A percentile compares a stretch with the other conserved stretches of the same genome.
Evolutionary conservation across 2,329 filamentous ascomycete genomes (phyloP).

Genomic region (Fusarium anguioides): DNA sequence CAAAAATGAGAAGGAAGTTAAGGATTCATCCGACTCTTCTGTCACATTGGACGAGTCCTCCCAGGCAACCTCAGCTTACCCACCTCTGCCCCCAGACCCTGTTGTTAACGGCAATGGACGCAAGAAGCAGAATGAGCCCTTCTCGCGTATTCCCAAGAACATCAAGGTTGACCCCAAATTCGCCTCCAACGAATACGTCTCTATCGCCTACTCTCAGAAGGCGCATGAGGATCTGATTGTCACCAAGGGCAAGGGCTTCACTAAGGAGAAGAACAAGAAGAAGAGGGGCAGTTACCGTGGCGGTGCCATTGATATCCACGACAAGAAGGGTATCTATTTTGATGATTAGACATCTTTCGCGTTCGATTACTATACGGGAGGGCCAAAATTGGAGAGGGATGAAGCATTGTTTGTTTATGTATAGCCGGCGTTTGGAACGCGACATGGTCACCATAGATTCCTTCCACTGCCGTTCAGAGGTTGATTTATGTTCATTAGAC

Average conservation of each 20-base stretch:
- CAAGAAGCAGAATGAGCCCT: slow-evolving; percentile 73
- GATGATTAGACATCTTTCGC: slow-evolving; percentile 71
- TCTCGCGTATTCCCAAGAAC: slow-evolving; percentile 79
- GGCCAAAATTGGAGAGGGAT: slow-evolving; percentile 1
- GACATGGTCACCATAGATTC: slow-evolving; percentile 35
- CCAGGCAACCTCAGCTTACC: slow-evolving; percentile 51
- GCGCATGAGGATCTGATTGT: slow-evolving; percentile 90
- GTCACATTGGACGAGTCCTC: slow-evolving; percentile 65
- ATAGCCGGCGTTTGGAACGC: slow-evolving; percentile 45
- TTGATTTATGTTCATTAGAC: slow-evolving; percentile 1
- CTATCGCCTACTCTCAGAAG: slow-evolving; percentile 88
- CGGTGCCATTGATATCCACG: slow-evolving; percentile 83
- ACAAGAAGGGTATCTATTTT: slow-evolving; percentile 92
- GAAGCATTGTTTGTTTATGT: slow-evolving; percentile 28
- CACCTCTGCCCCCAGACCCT: slow-evolving; percentile 66
- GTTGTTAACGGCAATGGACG: slow-evolving; percentile 43
- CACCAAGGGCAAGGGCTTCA: slow-evolving; percentile 96
- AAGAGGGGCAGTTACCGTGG: slow-evolving; percentile 91
- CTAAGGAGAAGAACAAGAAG: slow-evolving; percentile 99
- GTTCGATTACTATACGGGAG: neutral
- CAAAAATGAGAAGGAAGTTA: slow-evolving; percentile 36
- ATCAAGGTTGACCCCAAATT: slow-evolving; percentile 75
- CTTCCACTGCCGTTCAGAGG: slow-evolving; percentile 7
- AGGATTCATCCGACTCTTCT: slow-evolving; percentile 56
- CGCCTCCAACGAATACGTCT: slow-evolving; percentile 81